These are phyloP conservation scores for Orbilia javanica DNA, from an alignment of 2,329 filamentous ascomycete genomes.

Conservation along the genomic window DNA sequence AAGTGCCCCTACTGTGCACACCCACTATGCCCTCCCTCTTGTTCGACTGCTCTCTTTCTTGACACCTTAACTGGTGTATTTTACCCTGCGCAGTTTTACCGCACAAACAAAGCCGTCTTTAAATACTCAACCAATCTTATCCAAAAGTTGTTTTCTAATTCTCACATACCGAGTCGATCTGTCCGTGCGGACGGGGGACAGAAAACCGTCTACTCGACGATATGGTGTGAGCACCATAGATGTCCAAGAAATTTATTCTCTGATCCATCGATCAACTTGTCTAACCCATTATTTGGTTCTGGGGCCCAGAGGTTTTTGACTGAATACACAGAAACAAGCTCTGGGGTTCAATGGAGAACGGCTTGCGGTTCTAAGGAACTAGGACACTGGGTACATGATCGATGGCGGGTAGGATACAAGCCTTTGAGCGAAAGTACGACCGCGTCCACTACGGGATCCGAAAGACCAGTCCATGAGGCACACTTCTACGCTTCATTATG, in stretches of 20 bases:
- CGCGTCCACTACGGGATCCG: neutral
- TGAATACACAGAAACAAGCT: constrained; percentile 2
- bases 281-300: neutral
- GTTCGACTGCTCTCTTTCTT: constrained; percentile 24
- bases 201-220: constrained; percentile 12
- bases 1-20: constrained; percentile 34
- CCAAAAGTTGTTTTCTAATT: neutral
- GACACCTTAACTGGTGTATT: constrained; percentile 19
- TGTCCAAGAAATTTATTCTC: constrained; percentile 24
- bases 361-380: neutral
- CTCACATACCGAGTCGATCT: neutral
- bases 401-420: constrained; percentile 28
- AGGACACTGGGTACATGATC: constrained; percentile 29
- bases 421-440: neutral
- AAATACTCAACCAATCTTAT: constrained; percentile 5
- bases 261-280: neutral
- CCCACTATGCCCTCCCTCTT: constrained; percentile 27
- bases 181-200: neutral
- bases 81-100: constrained; percentile 29
- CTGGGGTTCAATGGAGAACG: neutral
- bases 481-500: constrained; percentile 3
- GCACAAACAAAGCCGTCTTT: constrained; percentile 1
- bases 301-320: constrained; percentile 6
- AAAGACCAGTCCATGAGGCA: constrained; percentile 17
- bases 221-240: constrained; percentile 38